These are phyloP conservation scores for Helotiales sp. DNA, from an alignment of 2,329 filamentous ascomycete species.

Conservation along the genomic window DNA sequence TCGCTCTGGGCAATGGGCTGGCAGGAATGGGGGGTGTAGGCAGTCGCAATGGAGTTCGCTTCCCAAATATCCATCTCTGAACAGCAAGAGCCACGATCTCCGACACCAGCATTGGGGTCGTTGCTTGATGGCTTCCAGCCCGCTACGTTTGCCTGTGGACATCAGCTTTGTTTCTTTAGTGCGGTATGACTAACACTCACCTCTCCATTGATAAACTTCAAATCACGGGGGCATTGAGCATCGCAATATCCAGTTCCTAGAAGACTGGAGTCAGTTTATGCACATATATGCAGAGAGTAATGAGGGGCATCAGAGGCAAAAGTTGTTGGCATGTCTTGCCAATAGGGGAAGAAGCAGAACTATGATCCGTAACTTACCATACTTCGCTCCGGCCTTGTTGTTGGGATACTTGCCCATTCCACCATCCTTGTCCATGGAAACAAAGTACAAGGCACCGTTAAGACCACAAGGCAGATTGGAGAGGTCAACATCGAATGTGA, in stretches of 20 bases:
- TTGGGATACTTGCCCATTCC: slow-evolving; percentile 55
- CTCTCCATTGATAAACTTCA: slow-evolving; percentile 59
- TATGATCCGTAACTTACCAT: too few species aligned
- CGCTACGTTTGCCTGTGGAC: slow-evolving; percentile 55
- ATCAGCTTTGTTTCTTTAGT: background rate
- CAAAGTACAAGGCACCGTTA: slow-evolving; percentile 72
- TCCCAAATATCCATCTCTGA: slow-evolving; percentile 72
- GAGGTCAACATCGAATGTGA: slow-evolving; percentile 75
- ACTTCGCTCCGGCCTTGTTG: slow-evolving; percentile 62
- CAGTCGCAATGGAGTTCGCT: slow-evolving; percentile 61
- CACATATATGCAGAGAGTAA: too few species aligned
- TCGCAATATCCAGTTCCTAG: slow-evolving; percentile 63
- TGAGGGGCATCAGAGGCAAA: too few species aligned
- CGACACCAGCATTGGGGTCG: slow-evolving; percentile 57
- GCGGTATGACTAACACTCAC: slow-evolving; percentile 39
- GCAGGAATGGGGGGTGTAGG: slow-evolving; percentile 63
- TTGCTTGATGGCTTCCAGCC: slow-evolving; percentile 53
- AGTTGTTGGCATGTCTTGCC: too few species aligned
- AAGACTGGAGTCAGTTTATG: background rate
- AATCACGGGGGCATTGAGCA: slow-evolving; percentile 58
- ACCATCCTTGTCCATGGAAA: slow-evolving; percentile 67
- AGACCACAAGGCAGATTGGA: slow-evolving; percentile 72
- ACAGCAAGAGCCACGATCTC: slow-evolving; percentile 64
- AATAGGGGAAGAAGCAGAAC: too few species aligned
- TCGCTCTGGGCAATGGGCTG: slow-evolving; percentile 46